These are phyloP conservation scores for Hericium erinaceus DNA, from an alignment of 768 basidiomycete genomes.

Conservation along the genomic window DNA sequence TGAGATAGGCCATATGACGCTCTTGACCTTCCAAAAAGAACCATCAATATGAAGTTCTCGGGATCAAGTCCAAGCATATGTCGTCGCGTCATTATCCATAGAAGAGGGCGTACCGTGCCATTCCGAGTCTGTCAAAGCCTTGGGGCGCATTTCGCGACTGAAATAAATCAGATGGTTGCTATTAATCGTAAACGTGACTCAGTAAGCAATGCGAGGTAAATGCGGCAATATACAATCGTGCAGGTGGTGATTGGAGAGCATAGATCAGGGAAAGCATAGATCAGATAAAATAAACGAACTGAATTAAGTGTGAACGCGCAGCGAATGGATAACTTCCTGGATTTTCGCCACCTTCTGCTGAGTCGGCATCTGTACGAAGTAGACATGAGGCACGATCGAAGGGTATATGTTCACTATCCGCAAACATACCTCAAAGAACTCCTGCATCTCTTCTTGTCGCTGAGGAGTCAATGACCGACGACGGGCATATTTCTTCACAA, in stretches of 20 bases:
- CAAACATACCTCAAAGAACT: slow-evolving; percentile 39
- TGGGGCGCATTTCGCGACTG: no score
- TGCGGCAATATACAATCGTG: slow-evolving; percentile 1
- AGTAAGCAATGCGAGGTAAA: not conserved
- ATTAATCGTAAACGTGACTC: not conserved
- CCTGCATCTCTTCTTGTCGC: slow-evolving; percentile 36
- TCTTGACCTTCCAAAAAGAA: no score
- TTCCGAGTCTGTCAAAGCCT: no score
- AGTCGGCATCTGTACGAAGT: slow-evolving; percentile 38
- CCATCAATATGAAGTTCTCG: no score
- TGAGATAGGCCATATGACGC: no score
- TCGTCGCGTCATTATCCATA: no score
- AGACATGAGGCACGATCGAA: not conserved
- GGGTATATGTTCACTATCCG: not conserved
- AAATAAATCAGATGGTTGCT: no score
- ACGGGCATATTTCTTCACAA: slow-evolving; percentile 39
- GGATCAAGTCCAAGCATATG: no score
- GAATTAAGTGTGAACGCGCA: slow-evolving; percentile 16
- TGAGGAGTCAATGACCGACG: slow-evolving; percentile 29
- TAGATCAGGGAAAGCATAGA: not conserved
- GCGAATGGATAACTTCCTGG: slow-evolving; percentile 34
- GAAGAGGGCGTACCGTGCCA: no score
- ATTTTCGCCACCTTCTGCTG: slow-evolving; percentile 46
- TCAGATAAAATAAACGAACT: no score
- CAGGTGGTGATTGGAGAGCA: not conserved